A percentile compares a stretch with the other conserved stretches of the same genome.
Conservation (phyloP, 73 alveolate genomes). For the Durusdinium trenchii region DNA sequence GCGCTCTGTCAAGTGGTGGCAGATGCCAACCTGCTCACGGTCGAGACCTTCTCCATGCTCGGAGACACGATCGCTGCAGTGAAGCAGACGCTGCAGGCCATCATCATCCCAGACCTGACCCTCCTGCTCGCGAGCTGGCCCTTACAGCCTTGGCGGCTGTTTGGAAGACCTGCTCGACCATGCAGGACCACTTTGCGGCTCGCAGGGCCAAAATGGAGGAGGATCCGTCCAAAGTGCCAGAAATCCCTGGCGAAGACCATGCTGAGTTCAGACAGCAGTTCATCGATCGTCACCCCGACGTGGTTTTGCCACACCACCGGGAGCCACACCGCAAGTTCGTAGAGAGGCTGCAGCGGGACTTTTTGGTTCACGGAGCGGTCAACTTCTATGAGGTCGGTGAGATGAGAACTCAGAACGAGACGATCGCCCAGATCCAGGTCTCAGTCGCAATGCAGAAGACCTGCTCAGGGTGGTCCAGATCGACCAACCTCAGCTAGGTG, state of each 20-base stretch:
- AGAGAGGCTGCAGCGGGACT: neutral
- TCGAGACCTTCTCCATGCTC: too few relatives aligned
- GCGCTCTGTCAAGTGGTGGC: neutral
- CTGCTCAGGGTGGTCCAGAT: neutral
- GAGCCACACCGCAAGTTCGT: too few relatives aligned
- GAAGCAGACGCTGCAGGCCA: neutral
- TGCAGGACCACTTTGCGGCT: too few relatives aligned
- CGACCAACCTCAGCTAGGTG: neutral
- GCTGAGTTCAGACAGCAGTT: neutral
- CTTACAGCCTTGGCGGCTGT: neutral
- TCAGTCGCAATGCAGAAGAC: neutral
- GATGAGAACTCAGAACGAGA: neutral
- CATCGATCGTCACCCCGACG: neutral
- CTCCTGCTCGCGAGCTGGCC: neutral
- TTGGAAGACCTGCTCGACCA: too few relatives aligned
- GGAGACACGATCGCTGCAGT: neutral
- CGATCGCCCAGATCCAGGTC: neutral
- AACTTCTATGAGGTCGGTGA: constrained; percentile 60
- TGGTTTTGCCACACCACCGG: too few relatives aligned
- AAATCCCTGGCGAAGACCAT: too few relatives aligned
- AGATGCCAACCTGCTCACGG: neutral
- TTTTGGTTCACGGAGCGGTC: too few relatives aligned
- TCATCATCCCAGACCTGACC: neutral
- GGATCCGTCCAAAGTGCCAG: too few relatives aligned
- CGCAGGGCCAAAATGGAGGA: too few relatives aligned